Percentiles rank a stretch among this genome's conserved stretches.
phyloP scores from a whole-genome alignment of 2,329 filamentous ascomycete species.

The Alternaria sp. region DNA sequence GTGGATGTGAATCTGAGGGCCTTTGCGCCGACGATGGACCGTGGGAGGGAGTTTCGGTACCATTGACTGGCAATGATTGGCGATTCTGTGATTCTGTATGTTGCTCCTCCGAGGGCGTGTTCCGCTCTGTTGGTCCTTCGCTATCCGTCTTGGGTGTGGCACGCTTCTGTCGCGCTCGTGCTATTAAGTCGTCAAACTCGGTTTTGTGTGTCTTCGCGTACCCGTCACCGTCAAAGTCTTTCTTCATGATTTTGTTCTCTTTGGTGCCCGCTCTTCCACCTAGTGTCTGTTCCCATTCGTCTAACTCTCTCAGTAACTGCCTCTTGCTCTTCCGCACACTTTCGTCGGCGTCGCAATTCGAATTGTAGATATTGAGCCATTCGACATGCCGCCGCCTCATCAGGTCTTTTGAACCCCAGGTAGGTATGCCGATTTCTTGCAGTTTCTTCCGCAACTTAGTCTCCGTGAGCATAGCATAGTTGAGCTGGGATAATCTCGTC shows the following conservation, averaged over 20 bases:
- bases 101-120: constrained; percentile 1
- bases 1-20: background rate
- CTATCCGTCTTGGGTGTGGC: constrained; percentile 35
- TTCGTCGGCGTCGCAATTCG: constrained; percentile 84
- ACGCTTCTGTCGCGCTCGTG: constrained; percentile 69
- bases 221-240: constrained; percentile 81
- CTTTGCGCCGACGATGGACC: background rate
- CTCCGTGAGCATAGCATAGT: constrained; percentile 88
- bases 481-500: constrained; percentile 71
- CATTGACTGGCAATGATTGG: constrained; percentile 1
- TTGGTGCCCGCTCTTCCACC: constrained; percentile 61
- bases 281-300: constrained; percentile 85
- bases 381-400: constrained; percentile 85
- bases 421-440: constrained; percentile 77
- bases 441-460: constrained; percentile 79
- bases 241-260: constrained; percentile 69
- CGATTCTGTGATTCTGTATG: background rate
- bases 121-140: constrained; percentile 18
- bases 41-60: background rate
- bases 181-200: constrained; percentile 82
- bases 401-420: constrained; percentile 69
- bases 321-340: constrained; percentile 67
- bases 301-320: constrained; percentile 79
- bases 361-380: constrained; percentile 96
- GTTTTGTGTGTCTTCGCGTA: constrained; percentile 76